Evolutionary conservation across 768 basidiomycete genomes (phyloP), one percentile per base, ranked within the genome.

Genomic region (Lactarius trivialis): DNA sequence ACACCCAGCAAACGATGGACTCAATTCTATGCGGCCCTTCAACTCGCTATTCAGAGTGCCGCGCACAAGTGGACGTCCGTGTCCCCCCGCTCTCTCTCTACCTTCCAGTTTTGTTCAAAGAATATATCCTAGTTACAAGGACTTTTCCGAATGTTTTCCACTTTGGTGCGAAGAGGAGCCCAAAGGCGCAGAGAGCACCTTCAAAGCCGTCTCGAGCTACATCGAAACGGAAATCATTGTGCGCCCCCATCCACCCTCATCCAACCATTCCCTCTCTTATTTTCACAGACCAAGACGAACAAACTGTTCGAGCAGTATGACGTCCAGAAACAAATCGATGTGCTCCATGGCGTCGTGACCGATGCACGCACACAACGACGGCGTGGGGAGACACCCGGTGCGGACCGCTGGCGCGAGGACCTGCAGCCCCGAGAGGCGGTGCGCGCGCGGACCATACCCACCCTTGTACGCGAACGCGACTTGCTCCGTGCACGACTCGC

Each of bases 321-420:
- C 55, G 83, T 88, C 1, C 82, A 82, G 65, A 83, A 85, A 50
- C 86, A 82, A 65, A 80, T 91, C 34, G 89, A 92, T 70, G 78
- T 77, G 4, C 77, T 92, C 14, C 88, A 91, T 63, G 77, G 78
- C 12, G 81, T 89, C 15, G 83, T 91, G 1, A 82, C 77, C 12
- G 88, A 89, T 34, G 89, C 88, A 0, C 65, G 85, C 70, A 69
- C 80, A 26, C 82, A 85, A 56, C 78, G 77, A 37, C 76, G 77
- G 51, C 77, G 78, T 7, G 78, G 72, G 4, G 73, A 73, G 30
- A 69, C 62, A n/a, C 66, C 72, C 14, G 76, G 76, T 0, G 80
- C 78, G 15, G 86, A 90, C 69, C 68, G 80, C 0, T 92, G 89
- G 89, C 81, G 74, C 61, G 81, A 84, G 54, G 77, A 84, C 60